Evolutionary conservation across 2,329 filamentous ascomycete genomes (phyloP).

Genomic region (Pyrenochaeta sp.): DNA sequence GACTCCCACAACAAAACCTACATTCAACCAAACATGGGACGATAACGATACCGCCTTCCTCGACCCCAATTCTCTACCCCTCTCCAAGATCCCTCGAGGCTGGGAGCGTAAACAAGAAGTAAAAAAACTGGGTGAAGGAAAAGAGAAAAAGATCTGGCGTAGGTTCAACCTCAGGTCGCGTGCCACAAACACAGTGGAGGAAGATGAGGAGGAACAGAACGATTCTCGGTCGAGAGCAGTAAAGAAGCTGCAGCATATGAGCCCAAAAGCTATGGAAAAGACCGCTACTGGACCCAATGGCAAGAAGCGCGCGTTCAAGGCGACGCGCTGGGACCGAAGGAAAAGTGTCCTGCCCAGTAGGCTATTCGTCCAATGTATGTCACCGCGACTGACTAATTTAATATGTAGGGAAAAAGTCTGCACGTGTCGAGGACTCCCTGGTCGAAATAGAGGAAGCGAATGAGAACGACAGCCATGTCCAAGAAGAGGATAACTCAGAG

Average conservation of each 20-base stretch:
- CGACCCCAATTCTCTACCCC: conserved; percentile 51
- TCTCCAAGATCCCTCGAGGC: conserved; percentile 55
- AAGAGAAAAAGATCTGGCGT: conserved; percentile 59
- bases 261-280: conserved; percentile 43
- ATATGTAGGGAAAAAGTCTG: conserved; percentile 37
- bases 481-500: conserved; percentile 24
- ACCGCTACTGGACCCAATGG: conserved; percentile 23
- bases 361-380: not conserved
- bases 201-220: conserved; percentile 30
- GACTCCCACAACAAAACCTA: conserved; percentile 16
- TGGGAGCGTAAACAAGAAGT: conserved; percentile 60
- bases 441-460: conserved; percentile 15
- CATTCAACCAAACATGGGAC: conserved; percentile 52
- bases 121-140: conserved; percentile 47
- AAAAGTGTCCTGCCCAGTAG: conserved; percentile 48
- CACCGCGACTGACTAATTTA: conserved; percentile 17
- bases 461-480: conserved; percentile 19
- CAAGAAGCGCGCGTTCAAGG: conserved; percentile 44
- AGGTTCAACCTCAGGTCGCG: conserved; percentile 48
- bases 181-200: conserved; percentile 20
- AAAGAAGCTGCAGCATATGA: conserved; percentile 55
- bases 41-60: conserved; percentile 53
- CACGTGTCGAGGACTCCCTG: conserved; percentile 3
- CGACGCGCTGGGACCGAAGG: conserved; percentile 48
- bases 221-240: conserved; percentile 53